phyloP scores from a whole-genome alignment of 768 basidiomycete species.

The Mycena albidolilacea region DNA sequence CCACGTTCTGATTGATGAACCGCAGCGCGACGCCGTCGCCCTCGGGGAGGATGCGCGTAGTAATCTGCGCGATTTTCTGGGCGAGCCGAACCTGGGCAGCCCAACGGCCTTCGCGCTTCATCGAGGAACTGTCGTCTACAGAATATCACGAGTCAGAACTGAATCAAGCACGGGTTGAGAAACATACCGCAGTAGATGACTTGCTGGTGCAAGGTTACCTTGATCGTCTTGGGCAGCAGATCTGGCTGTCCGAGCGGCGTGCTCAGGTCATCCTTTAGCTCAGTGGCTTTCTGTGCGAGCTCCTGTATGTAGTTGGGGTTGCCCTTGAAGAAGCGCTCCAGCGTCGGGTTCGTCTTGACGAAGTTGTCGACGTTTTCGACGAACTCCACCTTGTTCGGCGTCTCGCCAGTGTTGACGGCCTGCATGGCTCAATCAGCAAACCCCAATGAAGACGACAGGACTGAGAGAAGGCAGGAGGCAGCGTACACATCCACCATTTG shows the following conservation, averaged over 20 bases:
- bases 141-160: conserved; percentile 17
- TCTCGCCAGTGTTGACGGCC: conserved; percentile 27
- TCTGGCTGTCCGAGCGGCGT: conserved; percentile 30
- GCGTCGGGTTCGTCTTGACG: conserved; percentile 13
- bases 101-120: conserved; percentile 36
- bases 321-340: conserved; percentile 34
- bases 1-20: conserved; percentile 34
- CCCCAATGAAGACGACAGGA: conserved; percentile 8
- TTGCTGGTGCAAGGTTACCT: conserved; percentile 35
- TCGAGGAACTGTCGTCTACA: conserved; percentile 33
- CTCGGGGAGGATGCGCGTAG: conserved; percentile 31
- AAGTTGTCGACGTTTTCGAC: conserved; percentile 28
- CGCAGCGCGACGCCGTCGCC: conserved; percentile 36
- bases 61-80: conserved; percentile 28
- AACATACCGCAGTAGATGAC: conserved; percentile 36
- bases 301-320: conserved; percentile 31
- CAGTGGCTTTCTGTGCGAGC: conserved; percentile 30
- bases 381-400: conserved; percentile 26
- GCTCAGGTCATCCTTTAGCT: conserved; percentile 25
- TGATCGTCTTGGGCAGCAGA: conserved; percentile 30
- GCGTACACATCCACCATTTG: conserved; percentile 5
- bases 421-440: conserved; percentile 16
- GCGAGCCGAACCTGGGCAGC: conserved; percentile 26
- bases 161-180: not conserved
- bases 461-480: conserved; percentile 12